These are phyloP conservation scores for Triangularia setosa DNA, from an alignment of 2,329 filamentous ascomycete genomes.

Conservation along the genomic window DNA sequence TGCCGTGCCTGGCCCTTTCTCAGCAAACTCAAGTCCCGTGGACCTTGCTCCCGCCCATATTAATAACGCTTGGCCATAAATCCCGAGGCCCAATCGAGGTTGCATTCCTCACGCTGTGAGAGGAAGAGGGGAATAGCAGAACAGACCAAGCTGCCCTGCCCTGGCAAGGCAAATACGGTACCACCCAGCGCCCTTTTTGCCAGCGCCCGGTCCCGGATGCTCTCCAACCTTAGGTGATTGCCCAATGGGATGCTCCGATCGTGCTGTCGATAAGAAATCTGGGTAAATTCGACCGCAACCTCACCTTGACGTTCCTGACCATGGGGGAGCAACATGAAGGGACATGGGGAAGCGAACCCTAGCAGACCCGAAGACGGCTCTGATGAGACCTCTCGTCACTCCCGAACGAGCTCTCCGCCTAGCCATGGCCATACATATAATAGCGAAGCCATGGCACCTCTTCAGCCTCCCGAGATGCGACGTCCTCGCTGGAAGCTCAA, in stretches of 20 bases:
- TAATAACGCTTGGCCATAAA: conserved; percentile 22
- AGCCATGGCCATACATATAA: conserved; percentile 13
- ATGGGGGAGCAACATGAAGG: background rate
- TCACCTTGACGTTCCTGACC: conserved; percentile 13
- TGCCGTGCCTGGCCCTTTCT: background rate
- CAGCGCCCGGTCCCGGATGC: conserved; percentile 6
- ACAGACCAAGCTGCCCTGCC: conserved; percentile 18
- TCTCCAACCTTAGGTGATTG: background rate
- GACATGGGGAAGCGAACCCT: conserved; percentile 9
- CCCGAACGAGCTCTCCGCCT: background rate
- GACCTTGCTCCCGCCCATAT: conserved; percentile 17
- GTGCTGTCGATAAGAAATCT: conserved; percentile 22
- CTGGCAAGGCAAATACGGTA: conserved; percentile 26
- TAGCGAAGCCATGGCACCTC: conserved; percentile 11
- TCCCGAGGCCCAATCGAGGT: conserved; percentile 17
- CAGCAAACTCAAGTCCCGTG: background rate
- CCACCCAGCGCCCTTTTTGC: conserved; percentile 9
- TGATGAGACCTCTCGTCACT: conserved; percentile 2
- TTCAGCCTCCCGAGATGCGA: background rate
- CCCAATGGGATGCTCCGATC: conserved; percentile 22
- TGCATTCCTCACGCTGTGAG: conserved; percentile 24
- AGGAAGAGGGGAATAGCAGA: background rate
- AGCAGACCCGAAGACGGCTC: background rate
- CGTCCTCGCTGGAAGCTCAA: background rate
- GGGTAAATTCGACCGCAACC: conserved; percentile 26